These are phyloP conservation scores for Elongisporangium undulatum DNA, from an alignment of 352 stramenopile genomes.

Conservation along the genomic window DNA sequence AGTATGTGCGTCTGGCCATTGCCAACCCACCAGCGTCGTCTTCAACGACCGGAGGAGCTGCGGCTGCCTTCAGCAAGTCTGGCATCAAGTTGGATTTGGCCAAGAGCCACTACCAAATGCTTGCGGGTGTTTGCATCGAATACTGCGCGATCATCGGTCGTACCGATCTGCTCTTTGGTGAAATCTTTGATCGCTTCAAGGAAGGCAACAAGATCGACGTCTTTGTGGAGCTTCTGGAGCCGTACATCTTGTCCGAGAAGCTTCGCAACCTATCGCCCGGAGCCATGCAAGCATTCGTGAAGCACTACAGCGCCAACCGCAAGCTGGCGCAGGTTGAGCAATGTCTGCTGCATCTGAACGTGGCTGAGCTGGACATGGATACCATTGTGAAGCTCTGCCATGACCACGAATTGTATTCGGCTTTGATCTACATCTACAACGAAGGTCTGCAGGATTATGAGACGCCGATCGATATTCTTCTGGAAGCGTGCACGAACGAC, in stretches of 20 bases:
- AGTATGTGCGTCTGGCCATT: slow-evolving; percentile 87
- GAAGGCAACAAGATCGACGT: slow-evolving; percentile 79
- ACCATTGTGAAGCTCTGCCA: slow-evolving; percentile 91
- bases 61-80: slow-evolving; percentile 40
- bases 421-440: slow-evolving; percentile 94
- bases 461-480: slow-evolving; percentile 87
- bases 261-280: slow-evolving; percentile 89
- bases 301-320: slow-evolving; percentile 85
- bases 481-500: slow-evolving; percentile 68
- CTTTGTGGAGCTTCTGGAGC: slow-evolving; percentile 92
- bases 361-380: slow-evolving; percentile 93
- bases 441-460: slow-evolving; percentile 91
- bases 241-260: slow-evolving; percentile 93
- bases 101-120: slow-evolving; percentile 95
- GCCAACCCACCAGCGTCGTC: slow-evolving; percentile 56
- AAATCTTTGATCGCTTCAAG: slow-evolving; percentile 87
- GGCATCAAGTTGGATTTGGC: slow-evolving; percentile 85
- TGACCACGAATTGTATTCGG: slow-evolving; percentile 91
- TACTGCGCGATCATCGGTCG: slow-evolving; percentile 90
- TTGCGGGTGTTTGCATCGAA: slow-evolving; percentile 94
- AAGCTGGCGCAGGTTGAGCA: slow-evolving; percentile 90
- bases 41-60: slow-evolving; percentile 8
- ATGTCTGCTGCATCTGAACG: slow-evolving; percentile 93
- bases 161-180: slow-evolving; percentile 81
- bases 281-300: slow-evolving; percentile 92